phyloP scores from a whole-genome alignment of 805 yeast species.

The Metschnikowia henanensis region DNA sequence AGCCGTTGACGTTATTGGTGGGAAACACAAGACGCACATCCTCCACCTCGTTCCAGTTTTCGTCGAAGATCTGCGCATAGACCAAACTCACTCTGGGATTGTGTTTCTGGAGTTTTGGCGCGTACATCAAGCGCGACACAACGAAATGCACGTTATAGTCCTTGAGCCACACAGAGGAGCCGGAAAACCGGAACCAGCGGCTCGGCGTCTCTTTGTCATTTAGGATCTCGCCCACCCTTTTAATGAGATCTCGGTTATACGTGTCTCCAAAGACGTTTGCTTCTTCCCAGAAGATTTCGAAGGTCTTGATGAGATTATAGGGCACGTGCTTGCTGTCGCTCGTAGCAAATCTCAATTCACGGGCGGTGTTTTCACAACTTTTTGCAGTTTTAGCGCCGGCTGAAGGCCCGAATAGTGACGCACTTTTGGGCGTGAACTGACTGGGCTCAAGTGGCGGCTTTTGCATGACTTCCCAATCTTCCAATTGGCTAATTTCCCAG shows the following conservation, averaged over 20 bases:
- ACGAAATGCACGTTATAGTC: constrained; percentile 22
- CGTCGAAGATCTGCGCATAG: constrained; percentile 22
- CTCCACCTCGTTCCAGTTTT: constrained; percentile 23
- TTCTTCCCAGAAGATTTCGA: constrained; percentile 11
- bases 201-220: background rate
- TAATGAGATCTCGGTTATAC: constrained; percentile 8
- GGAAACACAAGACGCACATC: constrained; percentile 27
- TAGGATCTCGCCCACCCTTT: constrained; percentile 4
- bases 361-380: constrained; percentile 2
- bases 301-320: constrained; percentile 3
- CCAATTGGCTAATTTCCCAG: constrained; percentile 6
- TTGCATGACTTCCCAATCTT: constrained; percentile 1
- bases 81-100: constrained; percentile 18
- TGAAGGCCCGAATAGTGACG: background rate
- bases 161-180: constrained; percentile 26
- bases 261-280: constrained; percentile 9
- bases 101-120: constrained; percentile 14
- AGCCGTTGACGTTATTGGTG: constrained; percentile 10
- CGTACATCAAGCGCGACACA: constrained; percentile 20
- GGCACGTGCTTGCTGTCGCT: constrained; percentile 9
- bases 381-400: too few relatives aligned
- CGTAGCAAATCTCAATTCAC: background rate
- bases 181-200: constrained; percentile 22
- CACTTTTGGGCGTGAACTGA: background rate
- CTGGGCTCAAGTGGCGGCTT: constrained; percentile 7